Percentiles rank a stretch among this genome's conserved stretches.
Evolutionary conservation across 192 early-diverging fungal genomes (phyloP).

Genomic region (Podila epicladia): DNA sequence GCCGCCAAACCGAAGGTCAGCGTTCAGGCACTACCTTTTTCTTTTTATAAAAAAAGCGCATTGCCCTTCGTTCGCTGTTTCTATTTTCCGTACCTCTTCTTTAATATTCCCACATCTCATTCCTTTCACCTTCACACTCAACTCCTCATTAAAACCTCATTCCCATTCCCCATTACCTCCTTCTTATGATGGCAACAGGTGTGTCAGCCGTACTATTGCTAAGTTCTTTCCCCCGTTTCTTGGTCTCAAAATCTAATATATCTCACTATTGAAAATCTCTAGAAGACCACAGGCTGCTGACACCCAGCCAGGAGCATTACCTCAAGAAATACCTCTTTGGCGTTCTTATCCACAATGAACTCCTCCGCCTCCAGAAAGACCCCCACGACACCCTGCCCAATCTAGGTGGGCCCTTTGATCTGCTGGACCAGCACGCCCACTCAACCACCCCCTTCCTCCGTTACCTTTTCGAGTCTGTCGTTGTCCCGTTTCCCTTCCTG

Average conservation of each 20-base stretch:
- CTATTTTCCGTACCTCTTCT: not conserved
- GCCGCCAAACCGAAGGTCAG: no score
- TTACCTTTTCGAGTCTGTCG: conserved; percentile 49
- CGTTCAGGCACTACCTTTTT: no score
- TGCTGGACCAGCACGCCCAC: conserved; percentile 5
- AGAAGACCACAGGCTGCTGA: conserved; percentile 1
- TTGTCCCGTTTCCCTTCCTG: conserved; percentile 57
- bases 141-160: conserved; percentile 6
- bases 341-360: conserved; percentile 51
- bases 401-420: conserved; percentile 14
- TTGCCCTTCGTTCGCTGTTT: no score
- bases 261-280: no score
- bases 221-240: no score
- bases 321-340: conserved; percentile 58
- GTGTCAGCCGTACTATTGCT: no score
- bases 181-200: no score
- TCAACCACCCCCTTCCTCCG: conserved; percentile 51
- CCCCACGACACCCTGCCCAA: conserved; percentile 10
- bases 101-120: not conserved
- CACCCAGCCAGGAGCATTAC: conserved; percentile 56
- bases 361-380: conserved; percentile 24
- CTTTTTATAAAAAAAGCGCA: no score
- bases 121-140: conserved; percentile 4
- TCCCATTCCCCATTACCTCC: conserved; percentile 13
- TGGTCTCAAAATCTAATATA: no score